Evolutionary conservation across 495 filamentous ascomycete species (phyloP), one percentile per base, ranked within the genome.

Genomic region (Penicillium longicatenatum): DNA sequence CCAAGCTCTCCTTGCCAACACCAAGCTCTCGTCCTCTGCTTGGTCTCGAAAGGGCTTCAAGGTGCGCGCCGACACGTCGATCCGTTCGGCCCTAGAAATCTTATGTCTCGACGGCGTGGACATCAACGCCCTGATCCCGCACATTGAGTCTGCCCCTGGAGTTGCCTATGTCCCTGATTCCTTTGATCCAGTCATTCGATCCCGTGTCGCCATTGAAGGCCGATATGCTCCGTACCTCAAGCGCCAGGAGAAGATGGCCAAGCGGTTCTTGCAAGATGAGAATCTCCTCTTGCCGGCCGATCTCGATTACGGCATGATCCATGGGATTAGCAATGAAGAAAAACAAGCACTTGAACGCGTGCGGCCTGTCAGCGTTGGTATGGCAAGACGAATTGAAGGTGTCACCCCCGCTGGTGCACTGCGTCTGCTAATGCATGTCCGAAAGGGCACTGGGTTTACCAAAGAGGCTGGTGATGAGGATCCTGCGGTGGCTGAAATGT

Each of bases 351-450:
- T 98, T n/a, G 75, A 82, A 31, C 75, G 75, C 21, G 85, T 91
- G 10, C 72, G 84, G 41, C 94, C 94, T 6, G 89, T 92, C 65
- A 93, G 82, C 49, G 73, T 98, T 22, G 95, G 91, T 3, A 93
- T 96, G 85, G 93, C 93, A 17, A 75, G 91, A 49, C 75, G 95
- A 10, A 84, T 96, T 50, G 94, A 98, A 71, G 93, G 94, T 2
- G 80, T 90, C 20, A 82, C 81, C 16, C 80, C 80, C 16, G 69
- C 72, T 12, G 80, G 80, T 37, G 75, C 77, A 2, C 56, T 83
- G 54, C 62, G 75, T 17, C 57, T 83, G 43, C 61, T 83, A 35
- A 72, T 75, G 56, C 73, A 80, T 65, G 73, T 78, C 11, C 64
- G 71, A 37, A 72, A 60, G 52, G 55, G 57, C 22, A 60, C 33